phyloP scores from a whole-genome alignment of 2,329 filamentous ascomycete genomes.

The Fonsecaea monophora region DNA sequence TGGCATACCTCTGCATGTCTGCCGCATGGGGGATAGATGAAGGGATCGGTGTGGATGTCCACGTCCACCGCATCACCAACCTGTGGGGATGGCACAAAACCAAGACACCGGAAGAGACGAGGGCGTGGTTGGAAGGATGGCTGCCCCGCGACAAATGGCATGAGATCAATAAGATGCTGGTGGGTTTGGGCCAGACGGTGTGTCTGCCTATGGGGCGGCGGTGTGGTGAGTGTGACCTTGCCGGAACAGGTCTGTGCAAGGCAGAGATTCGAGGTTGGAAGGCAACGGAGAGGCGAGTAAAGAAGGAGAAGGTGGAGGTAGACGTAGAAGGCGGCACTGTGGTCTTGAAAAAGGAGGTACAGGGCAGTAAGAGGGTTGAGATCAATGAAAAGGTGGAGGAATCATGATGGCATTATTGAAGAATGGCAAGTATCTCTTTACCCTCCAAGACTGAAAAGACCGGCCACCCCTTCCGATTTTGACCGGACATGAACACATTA shows the following conservation, averaged over 20 bases:
- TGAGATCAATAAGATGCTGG: conserved; percentile 88
- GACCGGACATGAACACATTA: not conserved
- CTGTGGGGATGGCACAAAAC: conserved; percentile 91
- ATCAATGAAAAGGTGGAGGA: conserved; percentile 6
- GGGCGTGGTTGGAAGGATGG: conserved; percentile 78
- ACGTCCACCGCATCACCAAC: conserved; percentile 94
- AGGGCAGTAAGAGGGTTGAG: conserved; percentile 37
- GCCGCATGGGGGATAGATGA: conserved; percentile 73
- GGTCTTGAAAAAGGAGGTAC: conserved; percentile 40
- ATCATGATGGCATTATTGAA: not conserved
- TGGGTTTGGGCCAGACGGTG: conserved; percentile 85
- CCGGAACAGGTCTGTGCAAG: conserved; percentile 76
- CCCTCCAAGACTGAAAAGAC: not conserved
- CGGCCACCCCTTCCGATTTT: not conserved
- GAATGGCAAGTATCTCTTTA: not conserved
- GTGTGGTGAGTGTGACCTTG: conserved; percentile 87
- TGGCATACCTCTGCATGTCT: conserved; percentile 87
- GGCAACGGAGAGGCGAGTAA: conserved; percentile 57
- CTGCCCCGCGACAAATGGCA: conserved; percentile 84
- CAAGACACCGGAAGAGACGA: conserved; percentile 80
- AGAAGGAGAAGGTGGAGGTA: conserved; percentile 46
- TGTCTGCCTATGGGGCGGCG: conserved; percentile 79
- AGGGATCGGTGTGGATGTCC: conserved; percentile 92
- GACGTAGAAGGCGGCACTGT: conserved; percentile 44
- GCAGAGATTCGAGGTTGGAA: conserved; percentile 72